Evolutionary conservation across 2,329 filamentous ascomycete species (phyloP), one percentile per base, ranked within the genome.

Genomic region (Rhinocladiella similis): DNA sequence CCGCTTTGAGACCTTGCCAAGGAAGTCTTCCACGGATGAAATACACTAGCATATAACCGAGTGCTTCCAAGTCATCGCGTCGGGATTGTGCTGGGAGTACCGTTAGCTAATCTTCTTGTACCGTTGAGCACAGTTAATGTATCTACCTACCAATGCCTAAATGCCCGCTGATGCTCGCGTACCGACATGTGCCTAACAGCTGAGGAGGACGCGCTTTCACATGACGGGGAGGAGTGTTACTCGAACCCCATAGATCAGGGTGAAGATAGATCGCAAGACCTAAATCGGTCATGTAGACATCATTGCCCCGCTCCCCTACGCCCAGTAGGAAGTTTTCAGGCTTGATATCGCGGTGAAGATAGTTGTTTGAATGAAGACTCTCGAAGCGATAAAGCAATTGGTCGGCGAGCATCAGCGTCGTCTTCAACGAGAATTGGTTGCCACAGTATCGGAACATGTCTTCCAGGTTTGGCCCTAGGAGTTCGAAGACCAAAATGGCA

Each of bases 1-100:
- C 43, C 14, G 52, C 53, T 77, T 89, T 89, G 62, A 89, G 77
- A 9, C 85, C 86, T 70, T 89, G 85, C 86, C 86, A 89, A 35
- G 86, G 86, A 53, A 89, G 77, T 6, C 84, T 84, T 46, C 86
- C 86, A n/a, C 85, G 80, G 43, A 89, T 73, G 72, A 89, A 89
- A 73, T 89, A 89, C 80, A 89, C 85, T 72, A 89, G 88, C 39
- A 89, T 85, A 69, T 89, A 86, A 18, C 86, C 86, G 12, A 89
- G 77, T 47, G 57, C 38, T 43, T 64, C 62, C 46, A 64, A 16
- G 33, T 58, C 59, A 35, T 61, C 59, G 9, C 55, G 55, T 19
- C 36, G 59, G 9, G 59, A 61, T 54, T 58, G 59, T 27, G 51
- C 59, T 60, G 49, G 18, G 29, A 50, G 33, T 18, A 53, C 19